Base-by-base conservation (phyloP, 139 green algal genomes). In the Spirogloea muscicola region DNA sequence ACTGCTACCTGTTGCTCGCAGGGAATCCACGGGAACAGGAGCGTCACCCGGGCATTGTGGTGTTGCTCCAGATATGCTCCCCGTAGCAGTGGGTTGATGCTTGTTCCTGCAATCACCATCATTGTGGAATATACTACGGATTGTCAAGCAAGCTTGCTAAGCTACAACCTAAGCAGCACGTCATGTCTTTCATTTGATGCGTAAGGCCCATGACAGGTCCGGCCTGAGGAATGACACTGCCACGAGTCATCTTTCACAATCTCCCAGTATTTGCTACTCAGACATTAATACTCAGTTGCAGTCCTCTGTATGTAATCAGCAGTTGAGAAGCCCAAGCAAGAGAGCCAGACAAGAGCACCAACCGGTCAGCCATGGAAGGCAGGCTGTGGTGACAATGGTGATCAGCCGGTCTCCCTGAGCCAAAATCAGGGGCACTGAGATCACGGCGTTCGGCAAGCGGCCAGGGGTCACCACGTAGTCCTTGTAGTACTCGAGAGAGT, bases 321-420 rank as follows among this genome's bases (percentile, higher is more conserved):
- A n/a, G n/a, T n/a, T n/a, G n/a, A n/a, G n/a, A n/a, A n/a, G n/a
- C n/a, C n/a, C n/a, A n/a, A n/a, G n/a, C 18, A 33, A 10, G 29
- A 25, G 34, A 9, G 55, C 3, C 51, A 58, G 16, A 33, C 9
- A 21, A 25, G 34, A 9, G 55, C 3, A 6, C 94, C 83, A 78
- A 99, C 95, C 94, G 9, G 95, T 99, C 87, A 99, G 94, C 95
- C 95, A 99, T 0, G 95, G 95, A 69, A 99, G 83, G 18, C 87
- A 86, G 0, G 95, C 95, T 1, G 95, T 99, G 7, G 95, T 99
- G 16, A 98, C 91, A 70, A 99, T 97, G 59, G 94, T 91, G 18
- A 99, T 88, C 44, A 90, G 66, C 34, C 76, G 43, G 25, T 79
- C 70, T 18, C 70, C 70, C 31, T 43, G 40, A 25, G 64, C 21